phyloP scores from a whole-genome alignment of 2,329 filamentous ascomycete genomes.

The Diaporthe australafricana region DNA sequence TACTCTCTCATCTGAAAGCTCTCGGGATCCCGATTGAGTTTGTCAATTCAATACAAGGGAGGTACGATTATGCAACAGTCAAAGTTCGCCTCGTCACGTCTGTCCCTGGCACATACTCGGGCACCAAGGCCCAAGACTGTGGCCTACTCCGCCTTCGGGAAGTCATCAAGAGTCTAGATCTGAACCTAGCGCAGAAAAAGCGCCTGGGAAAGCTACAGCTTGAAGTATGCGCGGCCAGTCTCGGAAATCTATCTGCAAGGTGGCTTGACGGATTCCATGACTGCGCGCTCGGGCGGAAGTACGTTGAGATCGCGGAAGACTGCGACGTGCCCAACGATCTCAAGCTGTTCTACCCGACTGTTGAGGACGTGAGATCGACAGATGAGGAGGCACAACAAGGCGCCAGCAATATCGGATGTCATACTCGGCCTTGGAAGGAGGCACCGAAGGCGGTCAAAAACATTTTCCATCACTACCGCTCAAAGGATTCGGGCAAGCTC shows the following conservation, averaged over 20 bases:
- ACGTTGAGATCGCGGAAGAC: slow-evolving; percentile 30
- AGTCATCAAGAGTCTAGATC: slow-evolving; percentile 35
- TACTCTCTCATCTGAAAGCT: slow-evolving; percentile 39
- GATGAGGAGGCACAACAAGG: slow-evolving; percentile 36
- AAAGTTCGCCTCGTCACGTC: slow-evolving; percentile 42
- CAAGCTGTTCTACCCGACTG: slow-evolving; percentile 42
- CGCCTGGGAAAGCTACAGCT: slow-evolving; percentile 36
- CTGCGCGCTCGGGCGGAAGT: slow-evolving; percentile 39
- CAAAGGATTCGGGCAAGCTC: slow-evolving; percentile 42
- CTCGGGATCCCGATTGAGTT: slow-evolving; percentile 40
- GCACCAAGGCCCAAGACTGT: slow-evolving; percentile 39
- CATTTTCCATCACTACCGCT: slow-evolving; percentile 42
- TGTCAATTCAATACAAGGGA: slow-evolving; percentile 39
- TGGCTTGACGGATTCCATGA: slow-evolving; percentile 42
- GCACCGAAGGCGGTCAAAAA: slow-evolving; percentile 39
- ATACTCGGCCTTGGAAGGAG: slow-evolving; percentile 40
- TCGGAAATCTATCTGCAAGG: slow-evolving; percentile 40
- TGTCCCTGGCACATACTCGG: slow-evolving; percentile 38
- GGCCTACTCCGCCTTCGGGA: slow-evolving; percentile 41
- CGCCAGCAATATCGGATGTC: slow-evolving; percentile 42
- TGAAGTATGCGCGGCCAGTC: slow-evolving; percentile 42
- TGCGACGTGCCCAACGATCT: slow-evolving; percentile 34
- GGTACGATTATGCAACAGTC: slow-evolving; percentile 41
- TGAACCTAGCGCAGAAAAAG: slow-evolving; percentile 35
- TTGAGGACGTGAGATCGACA: slow-evolving; percentile 38